Conservation (phyloP, 169 alveolate species). For the Plasmodium yoelii region DNA sequence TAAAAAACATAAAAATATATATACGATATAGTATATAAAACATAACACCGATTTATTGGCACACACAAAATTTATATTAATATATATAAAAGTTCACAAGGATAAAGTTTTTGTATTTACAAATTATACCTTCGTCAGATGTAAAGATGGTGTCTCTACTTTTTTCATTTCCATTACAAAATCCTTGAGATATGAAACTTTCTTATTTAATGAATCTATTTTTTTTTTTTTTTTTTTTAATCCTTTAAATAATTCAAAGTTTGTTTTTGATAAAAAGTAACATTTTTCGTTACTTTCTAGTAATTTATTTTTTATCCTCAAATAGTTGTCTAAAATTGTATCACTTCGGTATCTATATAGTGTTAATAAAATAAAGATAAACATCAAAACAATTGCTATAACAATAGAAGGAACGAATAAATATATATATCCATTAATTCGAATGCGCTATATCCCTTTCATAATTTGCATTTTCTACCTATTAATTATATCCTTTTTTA, state of each 20-base stretch:
- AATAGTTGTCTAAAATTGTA: conserved; percentile 53
- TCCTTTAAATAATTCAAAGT: conserved; percentile 62
- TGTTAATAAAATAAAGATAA: neutral
- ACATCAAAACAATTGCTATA: neutral
- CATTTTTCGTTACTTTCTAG: conserved; percentile 68
- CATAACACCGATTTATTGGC: too few species aligned
- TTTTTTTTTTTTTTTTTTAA: conserved; percentile 58
- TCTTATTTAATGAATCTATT: conserved; percentile 42
- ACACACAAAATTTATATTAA: too few species aligned
- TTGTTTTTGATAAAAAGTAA: conserved; percentile 65
- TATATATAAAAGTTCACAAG: neutral
- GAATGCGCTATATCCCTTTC: neutral
- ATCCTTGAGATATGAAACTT: conserved; percentile 33
- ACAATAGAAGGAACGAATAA: neutral
- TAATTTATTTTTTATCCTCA: conserved; percentile 48
- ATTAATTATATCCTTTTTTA: conserved; percentile 11
- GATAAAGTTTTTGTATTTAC: neutral
- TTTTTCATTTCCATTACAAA: conserved; percentile 20
- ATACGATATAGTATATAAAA: neutral
- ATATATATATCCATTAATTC: neutral
- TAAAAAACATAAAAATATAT: conserved; percentile 4
- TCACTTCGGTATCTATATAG: conserved; percentile 40
- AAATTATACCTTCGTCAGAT: conserved; percentile 7
- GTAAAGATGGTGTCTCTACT: neutral
- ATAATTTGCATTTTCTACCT: conserved; percentile 18